These are phyloP conservation scores for Gastrodia elata DNA, from an alignment of 106 monocot genomes.

Conservation along the genomic window DNA sequence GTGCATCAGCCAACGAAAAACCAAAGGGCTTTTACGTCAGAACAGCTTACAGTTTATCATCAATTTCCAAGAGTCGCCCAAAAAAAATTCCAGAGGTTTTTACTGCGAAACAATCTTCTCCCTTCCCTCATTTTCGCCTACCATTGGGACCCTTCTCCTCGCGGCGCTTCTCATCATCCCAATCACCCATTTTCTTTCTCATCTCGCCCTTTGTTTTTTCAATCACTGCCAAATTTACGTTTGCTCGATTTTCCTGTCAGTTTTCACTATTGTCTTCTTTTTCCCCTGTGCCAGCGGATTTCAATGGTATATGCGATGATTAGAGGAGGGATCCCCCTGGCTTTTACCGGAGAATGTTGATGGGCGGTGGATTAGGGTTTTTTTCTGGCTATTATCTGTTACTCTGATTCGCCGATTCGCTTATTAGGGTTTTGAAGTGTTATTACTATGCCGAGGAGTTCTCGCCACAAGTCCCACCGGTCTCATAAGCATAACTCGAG, in stretches of 20 bases:
- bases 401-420: background rate
- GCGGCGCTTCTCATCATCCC: background rate
- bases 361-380: background rate
- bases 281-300: background rate
- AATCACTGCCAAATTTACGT: background rate
- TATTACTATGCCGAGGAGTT: constrained; percentile 30
- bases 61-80: background rate
- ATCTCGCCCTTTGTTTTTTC: background rate
- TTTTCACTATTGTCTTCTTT: background rate
- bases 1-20: background rate
- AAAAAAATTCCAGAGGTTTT: background rate
- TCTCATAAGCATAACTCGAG: constrained; percentile 19
- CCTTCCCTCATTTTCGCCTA: background rate
- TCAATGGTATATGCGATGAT: background rate
- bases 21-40: background rate
- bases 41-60: background rate
- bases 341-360: background rate
- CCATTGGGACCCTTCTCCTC: background rate
- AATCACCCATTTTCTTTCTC: background rate
- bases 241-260: background rate
- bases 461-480: constrained; percentile 28
- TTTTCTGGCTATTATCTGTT: background rate
- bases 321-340: background rate
- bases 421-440: constrained; percentile 21
- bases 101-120: background rate